phyloP scores from a whole-genome alignment of 2,329 filamentous ascomycete species.

The Aspergillus pseudoterreus region DNA sequence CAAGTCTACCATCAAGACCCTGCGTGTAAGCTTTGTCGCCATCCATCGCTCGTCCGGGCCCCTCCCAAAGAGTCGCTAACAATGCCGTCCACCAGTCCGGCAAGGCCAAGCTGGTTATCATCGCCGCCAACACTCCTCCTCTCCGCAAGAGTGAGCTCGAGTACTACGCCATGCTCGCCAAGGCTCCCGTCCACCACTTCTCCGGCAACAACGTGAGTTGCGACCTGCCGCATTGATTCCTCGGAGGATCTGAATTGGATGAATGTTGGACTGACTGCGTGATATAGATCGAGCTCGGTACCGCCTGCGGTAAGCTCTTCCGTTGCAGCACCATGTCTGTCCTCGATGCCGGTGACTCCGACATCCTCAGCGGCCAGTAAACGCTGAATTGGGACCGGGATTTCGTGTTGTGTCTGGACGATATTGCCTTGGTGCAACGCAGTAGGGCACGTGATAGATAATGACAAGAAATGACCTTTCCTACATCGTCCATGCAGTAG shows the following conservation, averaged over 20 bases:
- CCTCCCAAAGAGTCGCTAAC: not conserved
- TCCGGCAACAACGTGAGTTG: constrained; percentile 94
- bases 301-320: constrained; percentile 98
- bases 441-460: constrained; percentile 16
- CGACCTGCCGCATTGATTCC: constrained; percentile 5
- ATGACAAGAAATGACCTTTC: constrained; percentile 17
- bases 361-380: constrained; percentile 68
- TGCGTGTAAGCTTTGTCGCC: constrained; percentile 51
- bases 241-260: not conserved
- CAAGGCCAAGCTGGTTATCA: constrained; percentile 98
- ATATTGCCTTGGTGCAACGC: constrained; percentile 8
- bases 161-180: constrained; percentile 87
- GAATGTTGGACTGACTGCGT: constrained; percentile 5
- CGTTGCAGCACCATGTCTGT: constrained; percentile 96
- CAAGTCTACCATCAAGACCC: constrained; percentile 84
- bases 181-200: constrained; percentile 97
- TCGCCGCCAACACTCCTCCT: constrained; percentile 92
- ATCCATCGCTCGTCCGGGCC: not conserved
- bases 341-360: constrained; percentile 95
- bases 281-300: constrained; percentile 90
- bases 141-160: constrained; percentile 97
- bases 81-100: constrained; percentile 50
- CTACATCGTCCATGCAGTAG: not conserved
- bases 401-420: constrained; percentile 20
- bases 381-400: constrained; percentile 11